Evolutionary conservation across 495 filamentous ascomycete species (phyloP).

Genomic region (Neurospora sp.): DNA sequence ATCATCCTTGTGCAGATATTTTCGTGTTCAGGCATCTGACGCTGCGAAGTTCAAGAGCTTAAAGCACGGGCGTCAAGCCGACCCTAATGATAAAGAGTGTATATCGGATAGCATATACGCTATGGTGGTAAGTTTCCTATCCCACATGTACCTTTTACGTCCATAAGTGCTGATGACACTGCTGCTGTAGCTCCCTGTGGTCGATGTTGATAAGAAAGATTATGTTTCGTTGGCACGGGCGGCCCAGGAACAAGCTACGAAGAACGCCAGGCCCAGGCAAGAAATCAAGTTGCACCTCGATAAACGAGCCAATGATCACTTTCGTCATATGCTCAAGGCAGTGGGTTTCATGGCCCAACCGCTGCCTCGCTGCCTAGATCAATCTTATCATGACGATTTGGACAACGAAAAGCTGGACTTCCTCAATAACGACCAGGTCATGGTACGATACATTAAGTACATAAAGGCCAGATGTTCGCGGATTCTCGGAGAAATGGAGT

Average conservation of each 20-base stretch:
- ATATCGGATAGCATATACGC: conserved; percentile 3
- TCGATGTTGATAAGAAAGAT: conserved; percentile 4
- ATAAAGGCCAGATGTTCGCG: neutral
- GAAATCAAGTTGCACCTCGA: neutral
- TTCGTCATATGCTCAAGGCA: neutral
- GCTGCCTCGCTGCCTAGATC: conserved; percentile 2
- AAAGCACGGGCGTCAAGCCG: neutral
- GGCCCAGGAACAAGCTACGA: neutral
- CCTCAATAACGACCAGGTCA: conserved; percentile 3
- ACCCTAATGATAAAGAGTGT: too few relatives aligned
- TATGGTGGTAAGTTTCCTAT: neutral
- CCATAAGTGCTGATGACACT: neutral
- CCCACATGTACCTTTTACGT: neutral
- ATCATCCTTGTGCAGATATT: neutral
- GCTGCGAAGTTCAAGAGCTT: neutral
- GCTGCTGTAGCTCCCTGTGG: neutral
- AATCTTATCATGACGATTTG: conserved; percentile 4
- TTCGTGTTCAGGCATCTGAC: neutral
- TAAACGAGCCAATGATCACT: neutral
- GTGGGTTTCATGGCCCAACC: conserved; percentile 1
- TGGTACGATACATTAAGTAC: neutral
- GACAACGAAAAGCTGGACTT: neutral
- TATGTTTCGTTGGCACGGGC: neutral
- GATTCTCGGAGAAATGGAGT: neutral
- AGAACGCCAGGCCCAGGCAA: neutral